Base-by-base conservation (phyloP, 2,329 filamentous ascomycete species). In the Anthostomella pinea region DNA sequence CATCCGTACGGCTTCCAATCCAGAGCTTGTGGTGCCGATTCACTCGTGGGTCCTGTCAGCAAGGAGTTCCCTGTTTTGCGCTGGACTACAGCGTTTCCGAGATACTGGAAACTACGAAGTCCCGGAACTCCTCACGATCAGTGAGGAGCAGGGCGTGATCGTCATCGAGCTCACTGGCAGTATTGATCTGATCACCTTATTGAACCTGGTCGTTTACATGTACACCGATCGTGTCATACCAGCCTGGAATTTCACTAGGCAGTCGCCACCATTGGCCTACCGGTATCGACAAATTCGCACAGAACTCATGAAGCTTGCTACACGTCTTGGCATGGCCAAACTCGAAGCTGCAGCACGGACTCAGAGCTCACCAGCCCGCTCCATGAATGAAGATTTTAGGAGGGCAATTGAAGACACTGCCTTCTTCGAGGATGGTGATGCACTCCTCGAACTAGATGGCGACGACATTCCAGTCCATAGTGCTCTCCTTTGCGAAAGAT, bases 281-380 rank as follows among this genome's bases (percentile, higher is more conserved):
- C 75, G 85, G 25, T 95, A 88, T 58, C 84, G 89, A 16, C 81
- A 90, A 53, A 74, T 95, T 13, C 82, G 91, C 14, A 75, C 71
- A 1, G 91, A 97, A 56, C 67, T 97, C n/a, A 93, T 95, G 83
- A 91, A 81, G 47, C 52, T 90, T n/a, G 84, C 87, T 8, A 77
- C 77, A 1, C 75, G 76, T 37, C 70, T 97, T 1, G 79, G 83
- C 10, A 72, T 97, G 59, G 61, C 66, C 11, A 78, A 75, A 20
- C 69, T 97, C 4, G 90, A 96, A 63, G 74, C 81, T 26, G 83
- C 87, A 13, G 85, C 85, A 0, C 81, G 88, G 30, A 67, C 87
- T 22, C 89, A 94, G 75, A 76, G 75, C 5, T 70, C 75, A 22
- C 77, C 86, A 0, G 70, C 77, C 39, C 72, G 66, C 31, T 80